These are phyloP conservation scores for Viridothelium virens DNA, from an alignment of 495 filamentous ascomycete genomes.

Conservation along the genomic window DNA sequence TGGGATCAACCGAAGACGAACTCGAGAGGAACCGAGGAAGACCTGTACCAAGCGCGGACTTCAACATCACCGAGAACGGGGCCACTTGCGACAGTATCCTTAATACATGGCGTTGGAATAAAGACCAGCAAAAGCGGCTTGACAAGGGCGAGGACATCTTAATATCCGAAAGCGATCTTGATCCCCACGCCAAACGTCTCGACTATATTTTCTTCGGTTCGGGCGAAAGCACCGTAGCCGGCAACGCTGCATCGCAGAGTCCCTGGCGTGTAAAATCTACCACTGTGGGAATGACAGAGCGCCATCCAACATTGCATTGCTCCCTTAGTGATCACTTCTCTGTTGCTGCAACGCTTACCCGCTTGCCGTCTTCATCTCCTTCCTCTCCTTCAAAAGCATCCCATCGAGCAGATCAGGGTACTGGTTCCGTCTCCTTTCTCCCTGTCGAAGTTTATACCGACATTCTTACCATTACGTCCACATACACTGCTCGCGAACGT, in stretches of 20 bases:
- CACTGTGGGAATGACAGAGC: conserved; percentile 69
- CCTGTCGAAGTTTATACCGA: conserved; percentile 58
- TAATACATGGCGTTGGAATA: conserved; percentile 92
- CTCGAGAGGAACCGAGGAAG: conserved; percentile 51
- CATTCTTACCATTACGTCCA: conserved; percentile 58
- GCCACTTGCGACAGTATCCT: conserved; percentile 76
- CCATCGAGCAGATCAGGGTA: conserved; percentile 14
- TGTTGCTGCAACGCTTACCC: conserved; percentile 61
- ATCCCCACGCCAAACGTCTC: conserved; percentile 73
- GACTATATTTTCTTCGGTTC: conserved; percentile 80
- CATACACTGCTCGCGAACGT: conserved; percentile 60
- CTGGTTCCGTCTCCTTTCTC: conserved; percentile 17
- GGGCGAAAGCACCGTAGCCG: conserved; percentile 20
- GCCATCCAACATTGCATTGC: conserved; percentile 73
- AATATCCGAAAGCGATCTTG: conserved; percentile 52
- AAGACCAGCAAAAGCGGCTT: conserved; percentile 51
- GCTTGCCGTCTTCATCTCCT: conserved; percentile 21
- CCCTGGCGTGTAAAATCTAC: conserved; percentile 61
- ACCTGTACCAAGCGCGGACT: conserved; percentile 59
- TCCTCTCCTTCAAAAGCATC: not conserved
- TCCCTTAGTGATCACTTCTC: conserved; percentile 92
- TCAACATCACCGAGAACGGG: conserved; percentile 72
- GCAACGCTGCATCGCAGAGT: conserved; percentile 29
- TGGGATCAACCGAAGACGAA: conserved; percentile 59
- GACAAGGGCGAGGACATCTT: conserved; percentile 49